These are phyloP conservation scores for Sphaerulina populicola DNA, from an alignment of 2,329 filamentous ascomycete genomes.

Conservation along the genomic window DNA sequence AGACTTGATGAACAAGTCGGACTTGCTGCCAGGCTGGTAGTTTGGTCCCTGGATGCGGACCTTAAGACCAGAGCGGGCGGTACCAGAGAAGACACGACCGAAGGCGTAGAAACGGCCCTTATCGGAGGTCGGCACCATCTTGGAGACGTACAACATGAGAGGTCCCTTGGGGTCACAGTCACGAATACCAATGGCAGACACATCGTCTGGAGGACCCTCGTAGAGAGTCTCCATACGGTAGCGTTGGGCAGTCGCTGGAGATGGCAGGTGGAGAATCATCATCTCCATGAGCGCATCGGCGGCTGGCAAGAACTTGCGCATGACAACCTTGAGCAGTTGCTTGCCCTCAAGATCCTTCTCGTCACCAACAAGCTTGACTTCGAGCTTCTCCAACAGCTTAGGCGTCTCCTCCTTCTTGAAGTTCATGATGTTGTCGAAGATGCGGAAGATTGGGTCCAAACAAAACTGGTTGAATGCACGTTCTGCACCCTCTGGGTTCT, in stretches of 20 bases:
- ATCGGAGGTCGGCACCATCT: constrained; percentile 99
- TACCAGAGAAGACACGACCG: constrained; percentile 99
- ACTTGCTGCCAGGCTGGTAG: constrained; percentile 97
- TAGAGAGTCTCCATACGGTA: constrained; percentile 99
- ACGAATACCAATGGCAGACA: constrained; percentile 89
- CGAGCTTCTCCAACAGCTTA: constrained; percentile 80
- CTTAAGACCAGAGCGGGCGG: constrained; percentile 94
- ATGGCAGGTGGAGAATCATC: constrained; percentile 99
- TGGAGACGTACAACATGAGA: constrained; percentile 99
- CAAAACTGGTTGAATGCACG: constrained; percentile 99
- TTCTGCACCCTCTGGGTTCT: constrained; percentile 85
- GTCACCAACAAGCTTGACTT: constrained; percentile 78
- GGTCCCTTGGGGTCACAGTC: constrained; percentile 97
- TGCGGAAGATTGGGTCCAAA: constrained; percentile 98
- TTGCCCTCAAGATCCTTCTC: constrained; percentile 96
- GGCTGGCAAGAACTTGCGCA: constrained; percentile 97
- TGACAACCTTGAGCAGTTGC: constrained; percentile 92
- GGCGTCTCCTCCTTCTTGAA: constrained; percentile 91
- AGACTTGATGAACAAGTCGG: constrained; percentile 97
- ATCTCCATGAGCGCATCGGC: constrained; percentile 98
- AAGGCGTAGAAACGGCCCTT: constrained; percentile 99
- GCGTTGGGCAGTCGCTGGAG: constrained; percentile 86
- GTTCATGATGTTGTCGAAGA: constrained; percentile 95
- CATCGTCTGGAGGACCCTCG: constrained; percentile 91
- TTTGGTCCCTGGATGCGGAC: constrained; percentile 99